Percentiles rank a stretch among this genome's conserved stretches.
phyloP scores from a whole-genome alignment of 179 eudicot species.

The Sideroxylon spinosum region DNA sequence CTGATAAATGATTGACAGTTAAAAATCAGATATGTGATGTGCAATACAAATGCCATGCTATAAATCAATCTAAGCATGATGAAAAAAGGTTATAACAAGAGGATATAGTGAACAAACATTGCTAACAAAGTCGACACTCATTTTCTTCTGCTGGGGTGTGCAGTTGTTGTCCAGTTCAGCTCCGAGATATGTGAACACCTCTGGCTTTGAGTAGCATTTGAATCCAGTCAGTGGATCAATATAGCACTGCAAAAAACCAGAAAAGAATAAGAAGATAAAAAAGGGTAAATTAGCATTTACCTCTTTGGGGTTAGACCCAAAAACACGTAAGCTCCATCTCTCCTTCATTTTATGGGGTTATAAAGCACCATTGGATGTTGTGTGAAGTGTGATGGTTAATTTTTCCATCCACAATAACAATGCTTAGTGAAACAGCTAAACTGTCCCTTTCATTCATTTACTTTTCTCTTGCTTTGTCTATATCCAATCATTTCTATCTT shows the following conservation, averaged over 20 bases:
- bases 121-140: slow-evolving; percentile 23
- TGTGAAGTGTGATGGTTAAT: too few species aligned
- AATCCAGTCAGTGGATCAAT: slow-evolving; percentile 50
- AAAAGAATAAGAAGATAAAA: neutral
- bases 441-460: too few species aligned
- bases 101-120: slow-evolving; percentile 36
- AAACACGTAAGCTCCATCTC: too few species aligned
- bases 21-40: neutral
- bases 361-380: too few species aligned
- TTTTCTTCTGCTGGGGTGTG: slow-evolving; percentile 27
- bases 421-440: too few species aligned
- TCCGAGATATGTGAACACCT: slow-evolving; percentile 48
- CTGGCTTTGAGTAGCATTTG: slow-evolving; percentile 66
- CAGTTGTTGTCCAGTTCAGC: slow-evolving; percentile 23
- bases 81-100: neutral
- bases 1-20: neutral
- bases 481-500: too few species aligned
- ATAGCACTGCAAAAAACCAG: slow-evolving; percentile 45
- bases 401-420: too few species aligned
- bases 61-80: neutral
- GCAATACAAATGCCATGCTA: neutral
- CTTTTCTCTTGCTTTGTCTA: too few species aligned
- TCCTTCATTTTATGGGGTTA: too few species aligned
- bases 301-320: too few species aligned
- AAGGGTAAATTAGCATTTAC: neutral